Conservation (phyloP, 2,329 filamentous ascomycete genomes). For the Zymoseptoria tritici region DNA sequence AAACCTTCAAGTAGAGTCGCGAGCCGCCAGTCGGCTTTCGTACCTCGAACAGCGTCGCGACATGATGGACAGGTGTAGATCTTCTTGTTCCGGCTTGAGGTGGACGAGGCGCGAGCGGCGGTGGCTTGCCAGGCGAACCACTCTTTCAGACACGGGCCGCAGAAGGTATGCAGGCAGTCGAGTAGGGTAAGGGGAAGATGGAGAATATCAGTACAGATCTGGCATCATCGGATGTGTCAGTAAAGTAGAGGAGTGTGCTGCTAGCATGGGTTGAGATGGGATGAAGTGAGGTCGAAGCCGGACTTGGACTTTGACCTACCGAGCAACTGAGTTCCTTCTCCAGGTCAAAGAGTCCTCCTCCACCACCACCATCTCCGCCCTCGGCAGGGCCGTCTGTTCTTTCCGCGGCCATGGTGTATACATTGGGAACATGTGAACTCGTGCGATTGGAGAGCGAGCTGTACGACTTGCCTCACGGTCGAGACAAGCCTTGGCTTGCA, state of each 20-base stretch:
- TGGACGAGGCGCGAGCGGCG: slow-evolving; percentile 40
- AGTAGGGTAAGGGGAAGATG: slow-evolving; percentile 35
- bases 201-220: slow-evolving; percentile 86
- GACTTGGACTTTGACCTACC: slow-evolving; percentile 49
- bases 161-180: slow-evolving; percentile 60
- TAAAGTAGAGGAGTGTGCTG: no score
- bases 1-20: slow-evolving; percentile 87
- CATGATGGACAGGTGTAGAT: slow-evolving; percentile 89
- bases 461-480: neutral
- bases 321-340: slow-evolving; percentile 95
- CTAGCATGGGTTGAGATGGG: no score
- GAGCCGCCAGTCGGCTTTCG: slow-evolving; percentile 82
- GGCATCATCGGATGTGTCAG: slow-evolving; percentile 32
- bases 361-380: slow-evolving; percentile 6
- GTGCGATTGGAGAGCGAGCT: neutral
- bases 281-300: neutral
- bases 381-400: neutral
- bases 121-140: slow-evolving; percentile 82
- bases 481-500: neutral
- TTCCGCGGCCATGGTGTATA: neutral
- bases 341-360: slow-evolving; percentile 48
- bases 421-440: neutral
- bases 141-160: slow-evolving; percentile 88
- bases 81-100: slow-evolving; percentile 32
- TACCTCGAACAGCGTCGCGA: slow-evolving; percentile 76